Base-by-base conservation (phyloP, 176 grass and related monocot species). In the Panicum miliaceum region DNA sequence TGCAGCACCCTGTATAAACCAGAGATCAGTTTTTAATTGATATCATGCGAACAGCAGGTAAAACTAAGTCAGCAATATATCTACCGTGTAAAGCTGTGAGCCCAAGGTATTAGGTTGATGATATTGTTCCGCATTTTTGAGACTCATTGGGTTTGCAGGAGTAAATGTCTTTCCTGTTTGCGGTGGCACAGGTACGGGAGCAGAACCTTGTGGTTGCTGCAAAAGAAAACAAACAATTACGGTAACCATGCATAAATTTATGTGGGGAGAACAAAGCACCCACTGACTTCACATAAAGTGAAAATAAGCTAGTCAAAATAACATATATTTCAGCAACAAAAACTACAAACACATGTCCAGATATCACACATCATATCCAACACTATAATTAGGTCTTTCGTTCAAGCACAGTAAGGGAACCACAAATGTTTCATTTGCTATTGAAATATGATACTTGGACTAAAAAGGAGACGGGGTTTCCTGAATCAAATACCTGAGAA, bases 101-200 rank as follows among this genome's bases (percentile, higher is more conserved):
- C 91, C 96, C 82, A 99, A 88, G 68, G 86, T 91, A 79, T 79
- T 95, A 59, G 86, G 81, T 84, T 96, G 96, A 19, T 99, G 93
- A 78, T 99, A 99, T 74, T 99, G 89, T 72, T 96, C 96, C 18
- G 90, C 81, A 51, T 99, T 96, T 94, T 86, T 96, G 5, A 99
- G 91, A 84, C 90, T 75, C 19, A 75, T 52, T 75, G 77, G 51
- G 41, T 84, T 90, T 63, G 93, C 53, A 81, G 96, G 96, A 87
- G 91, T 91, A 84, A 96, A 99, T 72, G 91, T 46, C 81, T 84
- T 94, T 15, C 90, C 71, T 61, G 88, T 48, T 64, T 87, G 93
- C 46, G 84, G 93, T 29, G 88, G 63, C 15, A 50, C 80, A 0
- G 79, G 61, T 71, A 83, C 76, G 61, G 83, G 82, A 58, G 43